phyloP scores from a whole-genome alignment of 305 asterid species.

The Nicotiana rustica region DNA sequence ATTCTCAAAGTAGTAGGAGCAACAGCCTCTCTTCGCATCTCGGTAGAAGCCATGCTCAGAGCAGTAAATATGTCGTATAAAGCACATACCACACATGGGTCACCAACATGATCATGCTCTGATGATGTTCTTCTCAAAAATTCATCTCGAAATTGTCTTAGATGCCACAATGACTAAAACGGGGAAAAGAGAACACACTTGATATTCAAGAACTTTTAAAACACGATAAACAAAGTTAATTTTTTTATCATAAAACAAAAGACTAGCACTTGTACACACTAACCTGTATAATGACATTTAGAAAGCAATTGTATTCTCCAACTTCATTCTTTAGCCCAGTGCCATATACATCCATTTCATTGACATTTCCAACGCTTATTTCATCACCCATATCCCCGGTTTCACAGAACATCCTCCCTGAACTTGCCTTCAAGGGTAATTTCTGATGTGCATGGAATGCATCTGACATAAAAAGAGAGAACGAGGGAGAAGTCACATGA shows the following conservation, averaged over 20 bases:
- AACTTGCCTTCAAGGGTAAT: conserved; percentile 46
- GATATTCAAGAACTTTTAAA: conserved; percentile 32
- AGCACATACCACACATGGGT: conserved; percentile 96
- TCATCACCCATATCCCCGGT: conserved; percentile 48
- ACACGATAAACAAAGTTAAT: conserved; percentile 28
- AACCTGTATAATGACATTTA: conserved; percentile 98
- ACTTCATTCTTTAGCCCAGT: conserved; percentile 86
- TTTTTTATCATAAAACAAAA: background rate
- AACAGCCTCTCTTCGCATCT: conserved; percentile 73
- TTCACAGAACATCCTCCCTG: conserved; percentile 50
- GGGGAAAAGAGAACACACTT: conserved; percentile 32
- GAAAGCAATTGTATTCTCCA: conserved; percentile 96
- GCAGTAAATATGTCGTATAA: conserved; percentile 78
- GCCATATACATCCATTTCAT: conserved; percentile 66
- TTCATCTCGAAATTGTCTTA: conserved; percentile 80
- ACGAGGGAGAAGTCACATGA: background rate
- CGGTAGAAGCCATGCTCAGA: conserved; percentile 63
- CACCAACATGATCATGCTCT: conserved; percentile 86
- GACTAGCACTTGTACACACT: conserved; percentile 38
- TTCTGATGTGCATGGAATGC: conserved; percentile 58
- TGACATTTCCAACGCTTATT: conserved; percentile 46
- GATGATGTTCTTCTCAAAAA: conserved; percentile 75
- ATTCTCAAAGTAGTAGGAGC: conserved; percentile 92
- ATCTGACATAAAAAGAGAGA: conserved; percentile 44
- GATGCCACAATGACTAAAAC: conserved; percentile 89